Conservation (phyloP, 306 rosid species). For the Castanea crenata region DNA sequence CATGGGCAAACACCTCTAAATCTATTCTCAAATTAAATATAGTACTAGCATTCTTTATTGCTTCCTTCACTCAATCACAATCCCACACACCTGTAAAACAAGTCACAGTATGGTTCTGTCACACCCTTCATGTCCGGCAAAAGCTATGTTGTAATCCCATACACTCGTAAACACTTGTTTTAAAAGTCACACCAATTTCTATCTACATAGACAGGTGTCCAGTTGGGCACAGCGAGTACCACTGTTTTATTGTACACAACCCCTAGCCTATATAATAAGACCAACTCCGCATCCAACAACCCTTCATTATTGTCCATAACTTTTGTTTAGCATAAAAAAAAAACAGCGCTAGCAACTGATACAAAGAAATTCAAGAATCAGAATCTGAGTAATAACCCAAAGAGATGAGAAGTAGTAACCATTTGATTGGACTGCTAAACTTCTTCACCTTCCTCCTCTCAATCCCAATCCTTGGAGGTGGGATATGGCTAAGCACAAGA, state of each 20-base stretch:
- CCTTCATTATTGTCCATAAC: not conserved
- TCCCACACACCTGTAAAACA: not conserved
- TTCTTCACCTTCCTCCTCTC: conserved; percentile 85
- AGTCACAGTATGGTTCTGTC: too few relatives aligned
- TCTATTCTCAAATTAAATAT: not conserved
- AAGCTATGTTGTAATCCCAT: too few relatives aligned
- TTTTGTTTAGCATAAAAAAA: not conserved
- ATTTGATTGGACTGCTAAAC: conserved; percentile 71
- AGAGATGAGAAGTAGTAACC: conserved; percentile 70
- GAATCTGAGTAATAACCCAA: not conserved
- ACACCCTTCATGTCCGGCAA: too few relatives aligned
- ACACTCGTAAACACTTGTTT: too few relatives aligned
- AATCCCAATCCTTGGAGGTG: conserved; percentile 85
- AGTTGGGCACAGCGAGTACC: conserved; percentile 13
- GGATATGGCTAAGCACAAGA: conserved; percentile 87
- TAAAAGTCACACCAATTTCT: too few relatives aligned
- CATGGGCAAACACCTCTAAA: not conserved
- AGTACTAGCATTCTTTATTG: not conserved
- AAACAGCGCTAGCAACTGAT: not conserved
- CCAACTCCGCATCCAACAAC: not conserved
- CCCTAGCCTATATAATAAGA: not conserved
- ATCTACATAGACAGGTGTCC: conserved; percentile 7
- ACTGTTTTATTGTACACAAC: not conserved
- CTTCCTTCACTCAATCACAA: not conserved
- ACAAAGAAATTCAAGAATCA: not conserved